A percentile compares a stretch with the other conserved stretches of the same genome.
These are phyloP conservation scores for Lathyrus sativus DNA, from an alignment of 306 rosid genomes.

Conservation along the genomic window DNA sequence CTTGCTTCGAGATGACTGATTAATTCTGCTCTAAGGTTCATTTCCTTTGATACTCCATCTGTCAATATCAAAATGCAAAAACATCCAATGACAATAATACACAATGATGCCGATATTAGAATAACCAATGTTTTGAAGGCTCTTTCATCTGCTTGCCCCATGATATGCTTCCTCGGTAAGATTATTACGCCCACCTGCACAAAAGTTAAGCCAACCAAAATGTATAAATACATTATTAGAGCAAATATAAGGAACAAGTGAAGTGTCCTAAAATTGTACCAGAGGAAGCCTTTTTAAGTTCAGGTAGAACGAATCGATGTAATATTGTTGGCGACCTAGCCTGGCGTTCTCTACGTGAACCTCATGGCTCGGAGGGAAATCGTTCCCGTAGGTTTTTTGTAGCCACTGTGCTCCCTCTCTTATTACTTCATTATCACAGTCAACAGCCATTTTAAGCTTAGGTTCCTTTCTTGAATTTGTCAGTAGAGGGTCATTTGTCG, in stretches of 20 bases:
- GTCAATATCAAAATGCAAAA: slow-evolving; percentile 90
- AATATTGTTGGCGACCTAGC: slow-evolving; percentile 71
- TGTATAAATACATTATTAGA: slow-evolving; percentile 2
- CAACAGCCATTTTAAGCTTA: slow-evolving; percentile 76
- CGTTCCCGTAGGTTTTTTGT: slow-evolving; percentile 59
- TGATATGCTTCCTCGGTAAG: slow-evolving; percentile 85
- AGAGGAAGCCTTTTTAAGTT: slow-evolving; percentile 90
- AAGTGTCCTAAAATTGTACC: slow-evolving; percentile 52
- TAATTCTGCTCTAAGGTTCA: slow-evolving; percentile 93
- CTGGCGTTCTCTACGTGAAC: slow-evolving; percentile 74
- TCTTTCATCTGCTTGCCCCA: slow-evolving; percentile 95
- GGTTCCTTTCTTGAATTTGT: slow-evolving; percentile 62
- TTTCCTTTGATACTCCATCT: slow-evolving; percentile 97
- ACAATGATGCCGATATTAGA: slow-evolving; percentile 86
- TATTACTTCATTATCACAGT: slow-evolving; percentile 66
- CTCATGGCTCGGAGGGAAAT: slow-evolving; percentile 72
- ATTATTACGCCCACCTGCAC: slow-evolving; percentile 95
- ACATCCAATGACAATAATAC: slow-evolving; percentile 89
- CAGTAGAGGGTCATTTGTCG: slow-evolving; percentile 73
- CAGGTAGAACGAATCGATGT: slow-evolving; percentile 89
- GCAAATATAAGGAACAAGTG: slow-evolving; percentile 19
- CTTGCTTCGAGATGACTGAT: slow-evolving; percentile 96
- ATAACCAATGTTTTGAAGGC: slow-evolving; percentile 90
- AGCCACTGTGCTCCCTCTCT: slow-evolving; percentile 77
- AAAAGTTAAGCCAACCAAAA: slow-evolving; percentile 26